phyloP scores from a whole-genome alignment of 2,329 filamentous ascomycete genomes.

The Coleophoma eucalyptorum region DNA sequence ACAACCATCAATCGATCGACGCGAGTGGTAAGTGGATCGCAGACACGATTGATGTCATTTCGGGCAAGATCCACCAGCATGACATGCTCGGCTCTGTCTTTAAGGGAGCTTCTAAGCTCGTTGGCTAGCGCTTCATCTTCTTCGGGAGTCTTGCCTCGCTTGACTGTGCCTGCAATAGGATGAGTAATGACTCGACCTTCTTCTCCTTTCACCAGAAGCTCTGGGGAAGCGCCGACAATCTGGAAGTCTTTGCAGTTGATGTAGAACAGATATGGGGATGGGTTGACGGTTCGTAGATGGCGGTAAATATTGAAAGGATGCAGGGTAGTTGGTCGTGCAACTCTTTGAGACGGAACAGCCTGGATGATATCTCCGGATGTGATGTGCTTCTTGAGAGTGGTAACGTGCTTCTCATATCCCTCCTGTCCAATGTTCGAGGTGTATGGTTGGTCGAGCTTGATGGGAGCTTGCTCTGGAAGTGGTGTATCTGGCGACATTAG shows the following conservation, averaged over 20 bases:
- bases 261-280: conserved; percentile 96
- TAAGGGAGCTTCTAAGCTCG: conserved; percentile 74
- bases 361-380: conserved; percentile 93
- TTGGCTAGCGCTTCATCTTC: conserved; percentile 79
- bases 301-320: conserved; percentile 99
- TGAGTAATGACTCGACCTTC: conserved; percentile 87
- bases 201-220: conserved; percentile 90
- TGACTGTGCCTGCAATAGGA: conserved; percentile 94
- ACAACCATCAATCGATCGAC: conserved; percentile 95
- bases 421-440: conserved; percentile 85
- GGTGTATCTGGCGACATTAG: conserved; percentile 73
- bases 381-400: conserved; percentile 84
- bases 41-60: conserved; percentile 95
- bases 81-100: conserved; percentile 92
- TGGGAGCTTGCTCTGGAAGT: conserved; percentile 71
- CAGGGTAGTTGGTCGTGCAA: conserved; percentile 81
- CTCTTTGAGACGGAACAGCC: conserved; percentile 90
- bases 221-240: conserved; percentile 91
- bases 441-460: conserved; percentile 72
- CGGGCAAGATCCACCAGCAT: conserved; percentile 96
- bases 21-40: conserved; percentile 82
- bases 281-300: conserved; percentile 94
- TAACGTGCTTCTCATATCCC: conserved; percentile 91
- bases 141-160: conserved; percentile 73
- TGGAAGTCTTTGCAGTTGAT: conserved; percentile 89